Conservation (phyloP, 2,329 filamentous ascomycete genomes). For the Drechslerella coelobrocha region DNA sequence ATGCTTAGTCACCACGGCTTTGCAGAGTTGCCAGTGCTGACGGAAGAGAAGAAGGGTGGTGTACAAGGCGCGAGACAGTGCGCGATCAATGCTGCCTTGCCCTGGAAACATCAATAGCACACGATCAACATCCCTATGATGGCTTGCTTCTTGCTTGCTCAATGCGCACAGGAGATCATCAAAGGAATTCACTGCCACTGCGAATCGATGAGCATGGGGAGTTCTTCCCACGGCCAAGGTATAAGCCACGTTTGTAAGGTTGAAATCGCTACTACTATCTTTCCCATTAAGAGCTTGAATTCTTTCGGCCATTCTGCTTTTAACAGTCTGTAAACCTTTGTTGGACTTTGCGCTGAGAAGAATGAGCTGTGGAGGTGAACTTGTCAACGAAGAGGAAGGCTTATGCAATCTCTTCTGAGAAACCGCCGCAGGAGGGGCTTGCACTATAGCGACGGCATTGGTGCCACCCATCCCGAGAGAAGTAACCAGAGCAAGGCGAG, state of each 20-base stretch:
- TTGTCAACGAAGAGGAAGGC: too few species aligned
- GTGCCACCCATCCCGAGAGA: not conserved
- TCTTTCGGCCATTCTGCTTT: too few species aligned
- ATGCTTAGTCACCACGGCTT: not conserved
- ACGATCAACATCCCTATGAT: not conserved
- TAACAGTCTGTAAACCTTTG: too few species aligned
- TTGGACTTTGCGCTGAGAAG: too few species aligned
- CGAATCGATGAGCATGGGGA: not conserved
- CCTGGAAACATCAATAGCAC: not conserved
- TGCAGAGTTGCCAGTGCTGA: not conserved
- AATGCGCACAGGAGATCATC: not conserved
- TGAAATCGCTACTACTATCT: too few species aligned
- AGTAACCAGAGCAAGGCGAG: not conserved
- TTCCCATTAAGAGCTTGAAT: too few species aligned
- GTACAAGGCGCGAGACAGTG: not conserved
- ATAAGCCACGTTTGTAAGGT: too few species aligned
- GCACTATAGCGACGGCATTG: not conserved
- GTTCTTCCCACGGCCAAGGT: too few species aligned
- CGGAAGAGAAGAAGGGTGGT: not conserved
- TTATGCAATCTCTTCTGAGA: slow-evolving; percentile 1
- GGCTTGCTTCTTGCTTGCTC: not conserved
- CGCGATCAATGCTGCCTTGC: not conserved
- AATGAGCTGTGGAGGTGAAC: too few species aligned
- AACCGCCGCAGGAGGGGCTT: not conserved
- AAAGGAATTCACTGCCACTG: not conserved